Conservation (phyloP, 1,284 basidiomycete species). For the Tranzscheliella williamsii region DNA sequence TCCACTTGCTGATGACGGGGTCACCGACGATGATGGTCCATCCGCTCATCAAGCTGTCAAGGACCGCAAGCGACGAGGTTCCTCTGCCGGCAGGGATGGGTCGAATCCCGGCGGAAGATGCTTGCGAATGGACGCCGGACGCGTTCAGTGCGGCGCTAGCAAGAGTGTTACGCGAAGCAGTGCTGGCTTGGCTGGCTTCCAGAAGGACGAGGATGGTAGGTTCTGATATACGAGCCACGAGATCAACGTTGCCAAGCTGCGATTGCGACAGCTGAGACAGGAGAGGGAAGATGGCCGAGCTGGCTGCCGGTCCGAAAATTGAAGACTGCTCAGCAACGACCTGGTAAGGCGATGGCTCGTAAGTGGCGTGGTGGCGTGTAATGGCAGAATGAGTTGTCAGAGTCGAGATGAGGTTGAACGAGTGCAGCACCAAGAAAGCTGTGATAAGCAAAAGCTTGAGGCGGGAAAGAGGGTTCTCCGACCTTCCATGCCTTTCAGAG, state of each 20-base stretch:
- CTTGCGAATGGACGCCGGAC: conserved; percentile 32
- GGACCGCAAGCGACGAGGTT: conserved; percentile 55
- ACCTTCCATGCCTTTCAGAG: conserved; percentile 64
- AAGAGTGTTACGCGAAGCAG: conserved; percentile 29
- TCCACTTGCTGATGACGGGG: conserved; percentile 93
- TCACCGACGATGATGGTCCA: conserved; percentile 96
- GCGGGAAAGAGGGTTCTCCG: conserved; percentile 75
- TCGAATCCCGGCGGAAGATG: conserved; percentile 11
- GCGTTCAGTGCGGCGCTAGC: conserved; percentile 51
- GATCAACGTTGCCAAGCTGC: conserved; percentile 34
- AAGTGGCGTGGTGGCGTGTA: conserved; percentile 65
- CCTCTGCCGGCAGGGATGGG: conserved; percentile 17
- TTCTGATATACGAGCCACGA: conserved; percentile 56
- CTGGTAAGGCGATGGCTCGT: conserved; percentile 57
- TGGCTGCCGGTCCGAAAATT: conserved; percentile 31
- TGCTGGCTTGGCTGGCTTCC: conserved; percentile 57
- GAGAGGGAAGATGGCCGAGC: conserved; percentile 43
- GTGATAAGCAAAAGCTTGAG: conserved; percentile 84
- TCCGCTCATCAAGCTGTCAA: conserved; percentile 87
- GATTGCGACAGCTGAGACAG: conserved; percentile 42
- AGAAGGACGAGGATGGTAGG: conserved; percentile 73
- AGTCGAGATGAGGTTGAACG: conserved; percentile 87
- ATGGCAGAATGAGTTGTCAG: conserved; percentile 75
- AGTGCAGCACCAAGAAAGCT: conserved; percentile 55
- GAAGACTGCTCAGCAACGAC: conserved; percentile 29